Evolutionary conservation across 768 basidiomycete genomes (phyloP).

Genomic region (Boletus rubropictus): DNA sequence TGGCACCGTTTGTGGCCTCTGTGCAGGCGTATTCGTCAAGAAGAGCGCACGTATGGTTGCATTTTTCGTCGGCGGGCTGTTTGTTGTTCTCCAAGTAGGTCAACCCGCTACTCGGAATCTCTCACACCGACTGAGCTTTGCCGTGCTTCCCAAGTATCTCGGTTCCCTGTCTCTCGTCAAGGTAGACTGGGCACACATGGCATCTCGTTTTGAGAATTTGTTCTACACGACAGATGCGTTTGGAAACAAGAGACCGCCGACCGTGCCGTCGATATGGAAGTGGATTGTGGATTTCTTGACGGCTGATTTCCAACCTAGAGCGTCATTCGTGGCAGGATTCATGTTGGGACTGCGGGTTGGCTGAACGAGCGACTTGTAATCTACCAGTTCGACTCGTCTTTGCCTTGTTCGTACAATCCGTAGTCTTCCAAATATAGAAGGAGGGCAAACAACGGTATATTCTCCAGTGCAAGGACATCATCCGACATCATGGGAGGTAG

Average conservation of each 20-base stretch:
- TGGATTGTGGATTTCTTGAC: slow-evolving; percentile 78
- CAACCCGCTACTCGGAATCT: background rate
- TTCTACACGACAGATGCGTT: slow-evolving; percentile 61
- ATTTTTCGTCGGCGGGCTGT: slow-evolving; percentile 84
- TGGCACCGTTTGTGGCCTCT: slow-evolving; percentile 83
- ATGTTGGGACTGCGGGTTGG: slow-evolving; percentile 78
- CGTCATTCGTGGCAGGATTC: slow-evolving; percentile 82
- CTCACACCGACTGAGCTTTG: slow-evolving; percentile 1
- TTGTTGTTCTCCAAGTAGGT: slow-evolving; percentile 83
- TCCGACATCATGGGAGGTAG: slow-evolving; percentile 68
- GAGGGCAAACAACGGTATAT: slow-evolving; percentile 13
- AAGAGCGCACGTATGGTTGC: slow-evolving; percentile 85
- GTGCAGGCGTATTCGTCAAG: slow-evolving; percentile 90
- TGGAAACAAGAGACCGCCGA: slow-evolving; percentile 56
- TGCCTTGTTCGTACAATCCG: too few relatives aligned
- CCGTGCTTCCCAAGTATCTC: slow-evolving; percentile 61
- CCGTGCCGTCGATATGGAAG: slow-evolving; percentile 55
- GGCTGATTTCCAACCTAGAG: slow-evolving; percentile 88
- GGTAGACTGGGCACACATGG: slow-evolving; percentile 74
- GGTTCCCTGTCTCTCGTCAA: slow-evolving; percentile 64
- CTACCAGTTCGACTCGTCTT: too few relatives aligned
- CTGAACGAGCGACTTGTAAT: slow-evolving; percentile 29
- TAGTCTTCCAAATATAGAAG: slow-evolving; percentile 22
- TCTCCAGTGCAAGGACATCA: background rate
- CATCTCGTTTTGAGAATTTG: slow-evolving; percentile 60